Percentiles rank a stretch among this genome's conserved stretches.
These are phyloP conservation scores for California macrophylla DNA, from an alignment of 441 rosid species.

Conservation along the genomic window DNA sequence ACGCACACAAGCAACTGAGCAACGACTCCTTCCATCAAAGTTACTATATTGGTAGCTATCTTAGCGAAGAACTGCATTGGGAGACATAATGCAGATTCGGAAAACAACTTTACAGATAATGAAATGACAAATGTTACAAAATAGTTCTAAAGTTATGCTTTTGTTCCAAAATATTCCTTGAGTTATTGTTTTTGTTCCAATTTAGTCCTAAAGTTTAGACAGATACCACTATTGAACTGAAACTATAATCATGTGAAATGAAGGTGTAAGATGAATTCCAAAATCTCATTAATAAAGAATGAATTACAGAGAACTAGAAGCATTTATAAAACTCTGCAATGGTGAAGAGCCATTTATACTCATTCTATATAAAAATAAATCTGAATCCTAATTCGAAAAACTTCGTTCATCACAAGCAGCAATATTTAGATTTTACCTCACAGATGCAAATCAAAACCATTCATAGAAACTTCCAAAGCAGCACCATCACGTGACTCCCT, in stretches of 20 bases:
- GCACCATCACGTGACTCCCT: conserved; percentile 22
- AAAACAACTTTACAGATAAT: not conserved
- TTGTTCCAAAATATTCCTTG: no score
- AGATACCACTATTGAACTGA: not conserved
- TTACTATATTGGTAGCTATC: not conserved
- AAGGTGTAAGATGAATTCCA: not conserved
- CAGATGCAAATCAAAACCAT: conserved; percentile 41
- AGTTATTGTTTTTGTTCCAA: no score
- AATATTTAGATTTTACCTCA: conserved; percentile 29
- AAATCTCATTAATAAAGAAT: not conserved
- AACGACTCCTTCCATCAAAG: not conserved
- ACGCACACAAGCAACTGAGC: not conserved
- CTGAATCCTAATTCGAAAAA: not conserved
- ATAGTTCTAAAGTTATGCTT: not conserved
- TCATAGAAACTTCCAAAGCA: conserved; percentile 32
- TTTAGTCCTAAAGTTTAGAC: no score
- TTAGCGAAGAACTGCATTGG: not conserved
- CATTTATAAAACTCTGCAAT: not conserved
- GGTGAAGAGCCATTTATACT: not conserved
- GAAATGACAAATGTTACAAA: not conserved
- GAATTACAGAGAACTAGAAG: not conserved
- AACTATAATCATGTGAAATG: not conserved
- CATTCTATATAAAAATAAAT: not conserved
- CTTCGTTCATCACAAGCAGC: not conserved
- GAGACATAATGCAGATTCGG: not conserved